A percentile compares a stretch with the other conserved stretches of the same genome.
Conservation (phyloP, 345 rosid species). For the Gossypium thurberi region DNA sequence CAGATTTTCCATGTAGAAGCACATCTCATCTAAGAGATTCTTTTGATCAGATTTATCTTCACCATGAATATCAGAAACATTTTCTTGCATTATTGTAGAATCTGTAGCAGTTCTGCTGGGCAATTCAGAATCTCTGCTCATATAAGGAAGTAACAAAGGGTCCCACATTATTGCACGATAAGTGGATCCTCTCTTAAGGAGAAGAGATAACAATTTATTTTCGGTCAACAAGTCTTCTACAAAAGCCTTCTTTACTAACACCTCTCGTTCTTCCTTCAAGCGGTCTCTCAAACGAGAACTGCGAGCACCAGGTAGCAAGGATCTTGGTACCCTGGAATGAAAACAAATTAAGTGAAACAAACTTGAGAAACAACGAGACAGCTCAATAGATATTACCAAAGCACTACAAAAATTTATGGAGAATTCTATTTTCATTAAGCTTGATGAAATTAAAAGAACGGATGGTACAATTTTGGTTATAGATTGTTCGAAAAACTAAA, state of each 20-base stretch:
- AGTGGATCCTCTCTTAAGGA: constrained; percentile 45
- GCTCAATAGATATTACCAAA: constrained; percentile 3
- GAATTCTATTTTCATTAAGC: not conserved
- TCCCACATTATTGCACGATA: constrained; percentile 65
- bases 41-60: constrained; percentile 30
- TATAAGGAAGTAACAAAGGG: constrained; percentile 68
- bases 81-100: constrained; percentile 29
- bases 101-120: constrained; percentile 23
- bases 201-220: constrained; percentile 52
- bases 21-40: constrained; percentile 69
- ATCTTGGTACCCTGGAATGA: constrained; percentile 79
- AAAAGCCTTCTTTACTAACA: constrained; percentile 83
- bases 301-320: constrained; percentile 90
- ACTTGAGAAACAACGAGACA: not conserved
- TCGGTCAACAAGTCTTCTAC: constrained; percentile 72
- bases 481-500: not conserved
- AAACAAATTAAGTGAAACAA: constrained; percentile 18
- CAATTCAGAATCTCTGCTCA: constrained; percentile 40
- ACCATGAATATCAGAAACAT: constrained; percentile 24
- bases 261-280: constrained; percentile 82
- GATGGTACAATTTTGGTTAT: not conserved
- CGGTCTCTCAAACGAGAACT: constrained; percentile 95
- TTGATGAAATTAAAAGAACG: not conserved
- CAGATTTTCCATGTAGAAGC: constrained; percentile 74
- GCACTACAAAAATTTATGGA: not conserved